These are phyloP conservation scores for Eimeria nieschulzi DNA, from an alignment of 169 alveolate genomes.

Conservation along the genomic window DNA sequence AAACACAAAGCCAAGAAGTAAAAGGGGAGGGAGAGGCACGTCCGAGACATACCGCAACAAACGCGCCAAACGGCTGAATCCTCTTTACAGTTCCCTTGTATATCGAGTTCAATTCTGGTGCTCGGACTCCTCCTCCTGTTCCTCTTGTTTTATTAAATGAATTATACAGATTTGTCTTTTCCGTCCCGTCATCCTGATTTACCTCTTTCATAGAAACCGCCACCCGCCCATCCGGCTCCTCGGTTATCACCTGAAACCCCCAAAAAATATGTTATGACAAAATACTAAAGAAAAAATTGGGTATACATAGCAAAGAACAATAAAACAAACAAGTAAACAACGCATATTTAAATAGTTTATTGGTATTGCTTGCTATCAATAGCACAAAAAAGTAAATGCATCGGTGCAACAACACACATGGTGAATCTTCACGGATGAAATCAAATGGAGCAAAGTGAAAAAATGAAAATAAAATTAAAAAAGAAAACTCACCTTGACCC, in stretches of 20 bases:
- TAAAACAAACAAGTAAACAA: not conserved
- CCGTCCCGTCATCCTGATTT: slow-evolving; percentile 46
- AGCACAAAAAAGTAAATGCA: not conserved
- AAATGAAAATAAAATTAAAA: not conserved
- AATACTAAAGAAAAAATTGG: no score
- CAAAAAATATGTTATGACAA: no score
- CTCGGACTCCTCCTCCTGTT: slow-evolving; percentile 1
- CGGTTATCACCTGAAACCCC: slow-evolving; percentile 34
- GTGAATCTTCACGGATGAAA: not conserved
- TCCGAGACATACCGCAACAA: slow-evolving; percentile 7
- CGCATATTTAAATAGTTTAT: not conserved
- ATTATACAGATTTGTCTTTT: not conserved
- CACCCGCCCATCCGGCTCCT: slow-evolving; percentile 44
- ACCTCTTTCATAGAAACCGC: slow-evolving; percentile 36
- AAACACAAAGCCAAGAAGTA: not conserved
- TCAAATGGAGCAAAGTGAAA: not conserved
- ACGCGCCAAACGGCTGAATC: slow-evolving; percentile 63
- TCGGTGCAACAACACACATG: not conserved
- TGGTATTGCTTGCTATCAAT: not conserved
- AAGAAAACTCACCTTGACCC: slow-evolving; percentile 47
- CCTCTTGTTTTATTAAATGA: not conserved
- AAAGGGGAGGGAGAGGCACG: not conserved
- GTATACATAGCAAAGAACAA: not conserved
- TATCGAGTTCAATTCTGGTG: slow-evolving; percentile 25
- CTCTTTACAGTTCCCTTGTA: slow-evolving; percentile 53